phyloP scores from a whole-genome alignment of 2,329 filamentous ascomycete species.

The Emericellopsis cladophorae region DNA sequence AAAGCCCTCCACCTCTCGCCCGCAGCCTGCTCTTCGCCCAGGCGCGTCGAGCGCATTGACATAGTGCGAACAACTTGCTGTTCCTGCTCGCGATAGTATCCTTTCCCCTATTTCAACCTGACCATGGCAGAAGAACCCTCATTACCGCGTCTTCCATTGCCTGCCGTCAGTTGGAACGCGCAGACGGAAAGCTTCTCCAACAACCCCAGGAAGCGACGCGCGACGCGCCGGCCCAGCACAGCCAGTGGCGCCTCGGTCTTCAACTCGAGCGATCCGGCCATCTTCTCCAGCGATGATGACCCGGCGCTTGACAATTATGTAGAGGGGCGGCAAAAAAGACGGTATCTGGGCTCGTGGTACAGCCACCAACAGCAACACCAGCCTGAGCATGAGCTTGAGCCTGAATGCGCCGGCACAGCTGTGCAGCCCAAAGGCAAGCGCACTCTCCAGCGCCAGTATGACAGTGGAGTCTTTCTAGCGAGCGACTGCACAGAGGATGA shows the following conservation, averaged over 20 bases:
- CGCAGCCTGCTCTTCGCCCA: too few relatives aligned
- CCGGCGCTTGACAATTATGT: constrained; percentile 53
- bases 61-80: too few relatives aligned
- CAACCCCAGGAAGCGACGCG: constrained; percentile 25
- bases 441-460: constrained; percentile 43
- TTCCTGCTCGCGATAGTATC: neutral
- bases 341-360: constrained; percentile 57
- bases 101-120: neutral
- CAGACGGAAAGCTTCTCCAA: constrained; percentile 24
- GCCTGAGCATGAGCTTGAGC: constrained; percentile 29
- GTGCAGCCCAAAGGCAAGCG: constrained; percentile 28
- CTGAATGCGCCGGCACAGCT: constrained; percentile 27
- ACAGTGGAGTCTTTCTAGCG: constrained; percentile 59
- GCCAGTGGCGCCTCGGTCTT: constrained; percentile 18
- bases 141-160: constrained; percentile 20
- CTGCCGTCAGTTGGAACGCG: constrained; percentile 23
- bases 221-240: constrained; percentile 10
- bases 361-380: constrained; percentile 28
- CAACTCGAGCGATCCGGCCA: constrained; percentile 57
- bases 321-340: constrained; percentile 43
- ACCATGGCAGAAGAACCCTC: constrained; percentile 27
- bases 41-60: too few relatives aligned
- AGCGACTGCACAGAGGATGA: constrained; percentile 41
- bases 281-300: constrained; percentile 65
- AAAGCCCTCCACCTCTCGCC: too few relatives aligned